A percentile compares a stretch with the other conserved stretches of the same genome.
phyloP scores from a whole-genome alignment of 106 monocot species.

The Phalaenopsis equestris region DNA sequence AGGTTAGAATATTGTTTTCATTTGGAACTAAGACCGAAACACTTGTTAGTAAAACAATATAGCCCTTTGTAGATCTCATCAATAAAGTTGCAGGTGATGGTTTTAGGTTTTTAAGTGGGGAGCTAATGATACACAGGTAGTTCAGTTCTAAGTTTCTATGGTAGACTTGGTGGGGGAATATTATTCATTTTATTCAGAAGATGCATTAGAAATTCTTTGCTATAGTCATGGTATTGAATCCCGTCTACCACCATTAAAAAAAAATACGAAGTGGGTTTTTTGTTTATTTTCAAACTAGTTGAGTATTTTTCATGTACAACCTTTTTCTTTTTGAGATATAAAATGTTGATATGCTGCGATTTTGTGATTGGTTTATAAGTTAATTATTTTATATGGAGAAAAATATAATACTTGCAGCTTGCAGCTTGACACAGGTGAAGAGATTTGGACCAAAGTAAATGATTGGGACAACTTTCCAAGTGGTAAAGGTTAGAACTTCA shows the following conservation, averaged over 20 bases:
- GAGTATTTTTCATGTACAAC: neutral
- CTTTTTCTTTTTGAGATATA: neutral
- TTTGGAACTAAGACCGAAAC: neutral
- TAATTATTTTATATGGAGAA: neutral
- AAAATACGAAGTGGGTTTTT: neutral
- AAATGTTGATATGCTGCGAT: neutral
- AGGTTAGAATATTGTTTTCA: neutral
- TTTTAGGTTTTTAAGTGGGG: neutral
- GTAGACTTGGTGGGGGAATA: neutral
- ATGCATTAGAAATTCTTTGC: neutral
- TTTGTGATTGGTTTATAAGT: neutral
- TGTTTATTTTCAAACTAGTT: neutral
- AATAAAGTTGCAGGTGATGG: neutral
- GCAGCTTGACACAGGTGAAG: constrained; percentile 22
- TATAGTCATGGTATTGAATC: neutral
- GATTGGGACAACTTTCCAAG: constrained; percentile 21
- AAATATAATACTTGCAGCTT: neutral
- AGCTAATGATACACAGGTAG: neutral
- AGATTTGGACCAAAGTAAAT: constrained; percentile 20
- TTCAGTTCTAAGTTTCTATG: neutral
- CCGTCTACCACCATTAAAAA: no score
- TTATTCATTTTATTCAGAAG: neutral
- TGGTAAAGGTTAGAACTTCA: constrained; percentile 8
- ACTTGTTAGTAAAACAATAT: no score
- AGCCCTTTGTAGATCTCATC: no score